Conservation (phyloP, 306 rosid species). For the Cucurbita argyrosperma region DNA sequence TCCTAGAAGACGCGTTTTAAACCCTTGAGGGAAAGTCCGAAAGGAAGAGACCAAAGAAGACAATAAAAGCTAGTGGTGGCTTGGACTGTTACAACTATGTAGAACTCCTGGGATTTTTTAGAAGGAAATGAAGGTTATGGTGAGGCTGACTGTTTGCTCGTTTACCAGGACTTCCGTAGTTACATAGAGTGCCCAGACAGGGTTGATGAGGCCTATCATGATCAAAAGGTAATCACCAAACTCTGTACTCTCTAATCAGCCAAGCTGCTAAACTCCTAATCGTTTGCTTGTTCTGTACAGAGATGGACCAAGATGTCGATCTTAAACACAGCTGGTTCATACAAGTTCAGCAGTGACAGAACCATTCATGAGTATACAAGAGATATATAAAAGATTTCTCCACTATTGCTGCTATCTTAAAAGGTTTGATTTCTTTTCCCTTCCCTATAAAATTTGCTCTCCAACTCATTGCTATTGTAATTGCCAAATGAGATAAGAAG, state of each 20-base stretch:
- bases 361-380: conserved; percentile 83
- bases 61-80: conserved; percentile 37
- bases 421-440: neutral
- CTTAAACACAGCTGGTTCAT: conserved; percentile 83
- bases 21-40: too few species aligned
- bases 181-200: conserved; percentile 87
- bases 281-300: conserved; percentile 22
- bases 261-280: neutral
- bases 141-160: conserved; percentile 87
- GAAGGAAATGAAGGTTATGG: conserved; percentile 95
- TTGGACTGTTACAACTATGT: conserved; percentile 35
- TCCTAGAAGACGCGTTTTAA: too few species aligned
- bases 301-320: conserved; percentile 90
- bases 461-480: neutral
- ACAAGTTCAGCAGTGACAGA: conserved; percentile 95
- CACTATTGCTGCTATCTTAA: conserved; percentile 41
- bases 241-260: neutral
- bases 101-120: conserved; percentile 58
- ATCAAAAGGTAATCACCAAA: conserved; percentile 39
- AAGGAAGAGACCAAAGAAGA: too few species aligned
- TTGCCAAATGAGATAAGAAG: neutral
- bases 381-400: conserved; percentile 75
- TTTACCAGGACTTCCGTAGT: conserved; percentile 92
- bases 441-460: neutral
- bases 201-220: conserved; percentile 67